These are phyloP conservation scores for Citrus medica DNA, from an alignment of 345 rosid species.

Conservation along the genomic window DNA sequence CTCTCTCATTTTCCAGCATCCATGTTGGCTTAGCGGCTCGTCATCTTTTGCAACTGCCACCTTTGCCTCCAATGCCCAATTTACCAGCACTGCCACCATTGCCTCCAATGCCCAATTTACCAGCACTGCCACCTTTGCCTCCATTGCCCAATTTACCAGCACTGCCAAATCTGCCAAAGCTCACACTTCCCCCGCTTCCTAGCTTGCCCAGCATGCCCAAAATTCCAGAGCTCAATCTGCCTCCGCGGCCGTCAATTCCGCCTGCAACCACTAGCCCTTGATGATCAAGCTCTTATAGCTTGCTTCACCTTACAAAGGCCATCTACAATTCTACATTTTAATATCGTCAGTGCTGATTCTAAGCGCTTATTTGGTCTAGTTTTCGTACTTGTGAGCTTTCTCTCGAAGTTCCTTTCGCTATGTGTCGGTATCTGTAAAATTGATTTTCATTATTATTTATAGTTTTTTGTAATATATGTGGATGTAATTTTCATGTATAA, in stretches of 20 bases:
- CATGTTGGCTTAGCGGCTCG: constrained; percentile 24
- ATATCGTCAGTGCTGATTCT: too few species aligned
- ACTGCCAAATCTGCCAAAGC: constrained; percentile 15
- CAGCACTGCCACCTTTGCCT: constrained; percentile 4
- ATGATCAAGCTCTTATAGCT: too few species aligned
- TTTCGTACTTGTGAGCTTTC: too few species aligned
- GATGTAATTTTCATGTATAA: too few species aligned
- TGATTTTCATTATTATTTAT: too few species aligned
- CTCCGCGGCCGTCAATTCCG: constrained; percentile 3
- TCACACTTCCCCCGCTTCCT: constrained; percentile 21
- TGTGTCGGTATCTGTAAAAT: too few species aligned
- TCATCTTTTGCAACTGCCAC: constrained; percentile 22
- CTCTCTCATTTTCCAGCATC: constrained; percentile 14
- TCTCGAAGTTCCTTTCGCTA: too few species aligned
- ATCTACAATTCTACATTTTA: too few species aligned
- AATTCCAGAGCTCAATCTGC: constrained; percentile 7
- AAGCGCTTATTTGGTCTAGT: too few species aligned
- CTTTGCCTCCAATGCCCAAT: not conserved
- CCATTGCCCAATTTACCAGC: constrained; percentile 3
- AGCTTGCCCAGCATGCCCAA: not conserved
- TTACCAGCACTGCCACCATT: not conserved
- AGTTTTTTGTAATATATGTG: too few species aligned
- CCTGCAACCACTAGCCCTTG: too few species aligned
- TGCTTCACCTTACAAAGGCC: too few species aligned
- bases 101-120: not conserved